Percentiles rank a stretch among this genome's conserved stretches.
Evolutionary conservation across 208 protist genomes (phyloP).

Genomic region (Leptomonas seymouri): DNA sequence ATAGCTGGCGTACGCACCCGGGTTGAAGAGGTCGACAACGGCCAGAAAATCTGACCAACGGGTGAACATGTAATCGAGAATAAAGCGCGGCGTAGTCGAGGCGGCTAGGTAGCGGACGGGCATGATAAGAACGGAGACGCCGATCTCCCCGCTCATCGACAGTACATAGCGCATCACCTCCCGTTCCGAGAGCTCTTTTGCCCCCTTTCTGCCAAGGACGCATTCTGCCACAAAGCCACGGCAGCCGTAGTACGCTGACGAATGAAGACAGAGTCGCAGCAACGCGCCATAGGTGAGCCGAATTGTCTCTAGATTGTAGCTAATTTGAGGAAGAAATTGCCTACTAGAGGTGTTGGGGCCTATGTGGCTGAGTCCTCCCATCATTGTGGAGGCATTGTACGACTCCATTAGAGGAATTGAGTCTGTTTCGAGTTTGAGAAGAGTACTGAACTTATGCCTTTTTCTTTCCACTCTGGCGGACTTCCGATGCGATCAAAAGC

Average conservation of each 20-base stretch:
- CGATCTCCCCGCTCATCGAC: slow-evolving; percentile 60
- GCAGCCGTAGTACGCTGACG: slow-evolving; percentile 61
- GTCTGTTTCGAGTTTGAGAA: no score
- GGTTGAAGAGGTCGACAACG: slow-evolving; percentile 63
- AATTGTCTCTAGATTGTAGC: slow-evolving; percentile 51
- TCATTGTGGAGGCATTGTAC: slow-evolving; percentile 9
- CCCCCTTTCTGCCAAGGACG: slow-evolving; percentile 44
- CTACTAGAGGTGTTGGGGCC: slow-evolving; percentile 21
- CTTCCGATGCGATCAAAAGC: no score
- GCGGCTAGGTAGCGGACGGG: slow-evolving; percentile 77
- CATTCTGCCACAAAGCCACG: slow-evolving; percentile 47
- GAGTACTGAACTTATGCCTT: no score
- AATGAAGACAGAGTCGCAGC: slow-evolving; percentile 66
- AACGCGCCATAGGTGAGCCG: slow-evolving; percentile 68
- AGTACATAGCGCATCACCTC: slow-evolving; percentile 57
- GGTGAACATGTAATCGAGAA: slow-evolving; percentile 82
- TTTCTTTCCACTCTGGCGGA: no score
- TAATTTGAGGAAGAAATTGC: slow-evolving; percentile 52
- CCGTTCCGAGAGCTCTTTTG: slow-evolving; percentile 23
- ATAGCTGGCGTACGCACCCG: slow-evolving; percentile 64
- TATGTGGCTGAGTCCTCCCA: slow-evolving; percentile 16
- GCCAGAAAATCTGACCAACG: slow-evolving; percentile 67
- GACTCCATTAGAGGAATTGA: neutral
- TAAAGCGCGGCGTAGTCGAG: slow-evolving; percentile 74
- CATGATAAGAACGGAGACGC: slow-evolving; percentile 59